Conservation (phyloP, 148 eudicot species). For the Drosera capensis region DNA sequence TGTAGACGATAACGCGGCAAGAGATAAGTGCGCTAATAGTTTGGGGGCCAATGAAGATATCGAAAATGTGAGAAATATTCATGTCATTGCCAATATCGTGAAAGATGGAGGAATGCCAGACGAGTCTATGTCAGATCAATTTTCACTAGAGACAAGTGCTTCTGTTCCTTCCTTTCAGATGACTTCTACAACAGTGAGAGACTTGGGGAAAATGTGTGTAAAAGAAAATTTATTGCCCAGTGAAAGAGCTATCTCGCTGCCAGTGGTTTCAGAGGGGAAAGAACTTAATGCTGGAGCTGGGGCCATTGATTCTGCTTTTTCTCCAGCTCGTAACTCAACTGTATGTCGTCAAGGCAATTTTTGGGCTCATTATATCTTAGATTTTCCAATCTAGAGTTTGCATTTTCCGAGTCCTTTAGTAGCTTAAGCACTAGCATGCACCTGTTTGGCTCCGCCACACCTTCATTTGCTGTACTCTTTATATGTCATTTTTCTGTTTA, state of each 20-base stretch:
- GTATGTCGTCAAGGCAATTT: too few species aligned
- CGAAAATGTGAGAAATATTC: slow-evolving; percentile 11
- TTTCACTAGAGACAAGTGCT: slow-evolving; percentile 1
- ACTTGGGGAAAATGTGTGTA: slow-evolving; percentile 6
- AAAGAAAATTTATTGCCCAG: slow-evolving; percentile 10
- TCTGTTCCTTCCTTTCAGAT: slow-evolving; percentile 24
- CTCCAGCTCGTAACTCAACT: too few species aligned
- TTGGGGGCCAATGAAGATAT: slow-evolving; percentile 9
- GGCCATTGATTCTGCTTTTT: too few species aligned
- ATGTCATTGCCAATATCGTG: slow-evolving; percentile 5
- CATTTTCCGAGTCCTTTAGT: too few species aligned
- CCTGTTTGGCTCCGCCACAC: too few species aligned
- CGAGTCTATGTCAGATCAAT: slow-evolving; percentile 6
- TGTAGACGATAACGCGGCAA: slow-evolving; percentile 8
- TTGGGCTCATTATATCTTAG: slow-evolving; percentile 1
- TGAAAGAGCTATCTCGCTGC: slow-evolving; percentile 8
- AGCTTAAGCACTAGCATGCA: too few species aligned
- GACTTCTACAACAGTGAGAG: slow-evolving; percentile 18
- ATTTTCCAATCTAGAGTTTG: background rate
- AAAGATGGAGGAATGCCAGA: slow-evolving; percentile 14
- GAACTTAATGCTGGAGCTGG: too few species aligned
- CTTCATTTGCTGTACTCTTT: background rate
- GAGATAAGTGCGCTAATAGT: slow-evolving; percentile 7
- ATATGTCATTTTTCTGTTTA: background rate
- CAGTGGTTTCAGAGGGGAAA: background rate